phyloP scores from a whole-genome alignment of 352 stramenopile species.

The Plasmopara muralis region DNA sequence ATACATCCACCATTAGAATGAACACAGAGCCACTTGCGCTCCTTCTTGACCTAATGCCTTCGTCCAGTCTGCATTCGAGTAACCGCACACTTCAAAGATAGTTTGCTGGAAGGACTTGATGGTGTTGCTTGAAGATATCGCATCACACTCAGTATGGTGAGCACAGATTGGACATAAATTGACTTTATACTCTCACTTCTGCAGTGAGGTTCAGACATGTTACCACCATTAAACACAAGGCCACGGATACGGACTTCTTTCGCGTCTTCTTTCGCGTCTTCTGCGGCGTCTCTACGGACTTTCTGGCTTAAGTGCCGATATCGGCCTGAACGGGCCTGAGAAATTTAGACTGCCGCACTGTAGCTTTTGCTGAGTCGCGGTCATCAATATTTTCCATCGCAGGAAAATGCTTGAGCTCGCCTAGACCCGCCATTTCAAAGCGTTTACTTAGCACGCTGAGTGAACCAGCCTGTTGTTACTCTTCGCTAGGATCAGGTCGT shows the following conservation, averaged over 20 bases:
- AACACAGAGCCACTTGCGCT: neutral
- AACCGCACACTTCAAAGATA: neutral
- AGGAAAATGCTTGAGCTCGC: neutral
- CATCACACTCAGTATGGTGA: neutral
- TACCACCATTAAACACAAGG: neutral
- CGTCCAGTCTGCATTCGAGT: slow-evolving; percentile 1
- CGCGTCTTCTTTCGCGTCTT: neutral
- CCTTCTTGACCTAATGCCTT: neutral
- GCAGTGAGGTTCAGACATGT: neutral
- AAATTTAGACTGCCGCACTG: neutral
- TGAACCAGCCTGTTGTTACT: neutral
- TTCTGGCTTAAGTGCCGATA: neutral
- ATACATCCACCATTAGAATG: neutral
- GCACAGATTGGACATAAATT: neutral
- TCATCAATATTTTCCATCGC: neutral
- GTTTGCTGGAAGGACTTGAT: neutral
- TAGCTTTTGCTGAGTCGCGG: neutral
- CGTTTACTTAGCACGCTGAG: neutral
- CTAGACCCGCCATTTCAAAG: neutral
- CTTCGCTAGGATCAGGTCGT: neutral
- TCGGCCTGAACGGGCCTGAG: neutral
- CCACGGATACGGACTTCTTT: neutral
- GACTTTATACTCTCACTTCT: neutral
- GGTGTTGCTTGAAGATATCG: neutral
- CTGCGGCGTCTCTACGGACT: neutral